These are phyloP conservation scores for Cercospora beticola DNA, from an alignment of 2,329 filamentous ascomycete species.

Conservation along the genomic window DNA sequence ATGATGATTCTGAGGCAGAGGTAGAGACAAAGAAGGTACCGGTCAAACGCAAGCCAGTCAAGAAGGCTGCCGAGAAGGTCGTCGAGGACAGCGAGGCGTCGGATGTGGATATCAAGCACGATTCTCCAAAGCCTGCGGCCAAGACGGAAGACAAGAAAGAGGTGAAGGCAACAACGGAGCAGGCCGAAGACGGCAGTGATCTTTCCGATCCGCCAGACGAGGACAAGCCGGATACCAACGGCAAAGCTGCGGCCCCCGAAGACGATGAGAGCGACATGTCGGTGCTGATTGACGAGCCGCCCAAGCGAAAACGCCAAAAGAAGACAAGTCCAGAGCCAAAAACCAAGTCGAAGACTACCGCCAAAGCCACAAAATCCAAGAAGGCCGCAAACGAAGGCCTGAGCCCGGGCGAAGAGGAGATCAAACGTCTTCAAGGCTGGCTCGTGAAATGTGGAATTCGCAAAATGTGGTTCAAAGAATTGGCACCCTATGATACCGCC, in stretches of 20 bases:
- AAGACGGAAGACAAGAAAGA: constrained; percentile 16
- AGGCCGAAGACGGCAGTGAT: constrained; percentile 21
- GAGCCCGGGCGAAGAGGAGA: constrained; percentile 70
- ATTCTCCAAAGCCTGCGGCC: constrained; percentile 7
- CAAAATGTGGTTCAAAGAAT: constrained; percentile 85
- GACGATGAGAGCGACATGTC: constrained; percentile 64
- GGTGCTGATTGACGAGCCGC: constrained; percentile 73
- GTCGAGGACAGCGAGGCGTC: constrained; percentile 18
- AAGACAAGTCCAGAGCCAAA: constrained; percentile 37
- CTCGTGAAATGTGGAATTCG: constrained; percentile 87
- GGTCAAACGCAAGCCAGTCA: constrained; percentile 15
- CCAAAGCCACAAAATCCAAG: constrained; percentile 37
- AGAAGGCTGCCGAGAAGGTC: constrained; percentile 11
- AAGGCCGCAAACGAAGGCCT: constrained; percentile 38
- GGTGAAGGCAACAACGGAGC: constrained; percentile 11
- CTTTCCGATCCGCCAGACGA: constrained; percentile 27
- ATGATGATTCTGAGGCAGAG: constrained; percentile 3
- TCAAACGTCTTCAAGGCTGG: constrained; percentile 84
- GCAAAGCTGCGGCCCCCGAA: constrained; percentile 20
- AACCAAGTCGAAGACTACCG: constrained; percentile 43
- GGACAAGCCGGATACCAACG: constrained; percentile 19
- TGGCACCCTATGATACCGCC: constrained; percentile 70
- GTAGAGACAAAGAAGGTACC: constrained; percentile 15
- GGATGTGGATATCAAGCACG: constrained; percentile 2
- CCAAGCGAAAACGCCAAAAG: constrained; percentile 55